A percentile compares a stretch with the other conserved stretches of the same genome.
Evolutionary conservation across 2,329 filamentous ascomycete genomes (phyloP).

Genomic region (Plectosphaerella plurivora): DNA sequence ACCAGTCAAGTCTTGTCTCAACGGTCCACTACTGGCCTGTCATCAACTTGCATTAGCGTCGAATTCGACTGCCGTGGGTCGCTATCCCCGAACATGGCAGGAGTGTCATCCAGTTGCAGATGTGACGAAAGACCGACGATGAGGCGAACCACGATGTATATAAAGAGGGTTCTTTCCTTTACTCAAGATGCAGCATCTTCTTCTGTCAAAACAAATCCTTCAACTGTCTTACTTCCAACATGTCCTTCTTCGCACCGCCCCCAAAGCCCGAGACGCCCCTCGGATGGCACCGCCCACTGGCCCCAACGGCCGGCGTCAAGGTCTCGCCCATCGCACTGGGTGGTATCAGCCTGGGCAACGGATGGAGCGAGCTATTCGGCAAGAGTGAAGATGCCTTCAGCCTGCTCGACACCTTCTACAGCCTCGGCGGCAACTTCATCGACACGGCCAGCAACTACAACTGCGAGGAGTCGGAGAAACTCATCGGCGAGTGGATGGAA

Average conservation of each 20-base stretch:
- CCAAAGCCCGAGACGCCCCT: conserved; percentile 11
- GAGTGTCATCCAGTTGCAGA: too few species aligned
- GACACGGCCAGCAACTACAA: conserved; percentile 59
- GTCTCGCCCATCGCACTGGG: conserved; percentile 19
- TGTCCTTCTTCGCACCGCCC: conserved; percentile 6
- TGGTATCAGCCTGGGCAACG: conserved; percentile 17
- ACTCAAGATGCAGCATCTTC: too few species aligned
- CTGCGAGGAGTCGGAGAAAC: conserved; percentile 49
- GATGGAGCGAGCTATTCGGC: conserved; percentile 13
- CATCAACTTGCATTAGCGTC: too few species aligned
- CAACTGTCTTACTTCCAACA: background rate
- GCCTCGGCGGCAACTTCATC: conserved; percentile 62
- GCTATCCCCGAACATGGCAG: too few species aligned
- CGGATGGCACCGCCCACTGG: conserved; percentile 16
- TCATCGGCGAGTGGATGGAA: conserved; percentile 55
- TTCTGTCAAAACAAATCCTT: background rate
- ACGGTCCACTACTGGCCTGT: too few species aligned
- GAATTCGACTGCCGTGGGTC: too few species aligned
- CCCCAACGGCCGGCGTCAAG: conserved; percentile 13
- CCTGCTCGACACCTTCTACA: conserved; percentile 52
- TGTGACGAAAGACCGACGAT: too few species aligned
- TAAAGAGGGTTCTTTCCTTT: too few species aligned
- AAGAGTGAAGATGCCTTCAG: conserved; percentile 39
- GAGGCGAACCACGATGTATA: too few species aligned
- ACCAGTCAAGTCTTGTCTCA: too few species aligned